Evolutionary conservation across 768 basidiomycete genomes (phyloP).

Genomic region (Podaxis sp.): DNA sequence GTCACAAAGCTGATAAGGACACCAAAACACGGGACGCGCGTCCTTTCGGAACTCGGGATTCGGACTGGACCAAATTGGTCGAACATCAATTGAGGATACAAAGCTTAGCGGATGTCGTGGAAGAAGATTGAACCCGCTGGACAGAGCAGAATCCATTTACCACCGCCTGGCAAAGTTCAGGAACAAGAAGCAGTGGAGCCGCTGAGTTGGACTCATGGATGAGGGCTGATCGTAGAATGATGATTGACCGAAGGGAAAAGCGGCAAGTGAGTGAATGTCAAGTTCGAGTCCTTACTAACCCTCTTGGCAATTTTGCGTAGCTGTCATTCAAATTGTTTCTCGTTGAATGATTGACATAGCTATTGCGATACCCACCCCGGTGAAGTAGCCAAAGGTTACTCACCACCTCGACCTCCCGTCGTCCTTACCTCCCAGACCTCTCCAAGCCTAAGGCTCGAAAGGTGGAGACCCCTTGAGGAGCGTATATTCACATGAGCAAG

Average conservation of each 20-base stretch:
- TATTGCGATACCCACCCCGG: too few species aligned
- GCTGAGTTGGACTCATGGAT: neutral
- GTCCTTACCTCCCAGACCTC: neutral
- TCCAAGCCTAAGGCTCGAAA: neutral
- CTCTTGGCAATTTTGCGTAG: neutral
- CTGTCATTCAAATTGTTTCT: neutral
- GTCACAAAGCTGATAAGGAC: neutral
- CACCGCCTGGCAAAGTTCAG: neutral
- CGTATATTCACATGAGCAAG: neutral
- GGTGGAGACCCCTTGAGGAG: neutral
- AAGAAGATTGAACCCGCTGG: neutral
- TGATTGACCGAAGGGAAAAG: neutral
- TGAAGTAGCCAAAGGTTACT: neutral
- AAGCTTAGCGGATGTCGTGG: neutral
- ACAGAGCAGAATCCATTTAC: neutral
- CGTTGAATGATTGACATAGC: neutral
- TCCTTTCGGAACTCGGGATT: conserved; percentile 3
- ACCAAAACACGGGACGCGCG: neutral
- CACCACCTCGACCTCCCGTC: neutral
- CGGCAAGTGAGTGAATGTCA: neutral
- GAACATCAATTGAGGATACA: neutral
- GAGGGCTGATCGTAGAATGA: neutral
- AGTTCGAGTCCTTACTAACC: neutral
- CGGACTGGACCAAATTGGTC: neutral
- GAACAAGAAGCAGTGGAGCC: conserved; percentile 2